Evolutionary conservation across 305 asterid species (phyloP), one percentile per base, ranked within the genome.

Genomic region (Ilex paraguariensis): DNA sequence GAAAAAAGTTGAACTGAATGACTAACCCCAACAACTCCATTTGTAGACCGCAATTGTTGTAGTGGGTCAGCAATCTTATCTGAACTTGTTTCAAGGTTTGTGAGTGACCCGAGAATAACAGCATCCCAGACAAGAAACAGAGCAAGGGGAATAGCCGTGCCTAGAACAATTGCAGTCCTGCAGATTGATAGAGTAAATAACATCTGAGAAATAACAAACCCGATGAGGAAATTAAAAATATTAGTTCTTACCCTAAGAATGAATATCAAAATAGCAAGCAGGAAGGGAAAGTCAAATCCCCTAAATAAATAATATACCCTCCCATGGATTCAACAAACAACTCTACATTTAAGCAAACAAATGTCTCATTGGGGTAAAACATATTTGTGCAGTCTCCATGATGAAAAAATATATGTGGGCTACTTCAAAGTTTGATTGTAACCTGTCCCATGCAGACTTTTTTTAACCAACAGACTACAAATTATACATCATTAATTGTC

Each of bases 91-190:
- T 66, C 92, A 57, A 82, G 70, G 67, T 77, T 36, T 44, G 82
- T 21, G 39, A 87, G 74, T 68, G 84, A 81, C 62, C 98, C 98
- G 64, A 91, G 96, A 71, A 91, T 87, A 56, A 89, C 98, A 7
- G 85, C 98, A 44, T 91, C 77, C 98, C 98, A 91, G 57, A 88
- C 82, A 62, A 91, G 92, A 77, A 91, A 91, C 4, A 91, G 79
- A 63, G 75, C 82, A 28, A 91, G 94, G 8, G 98, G 98, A 75
- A 88, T 88, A 62, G 88, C 89, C 50, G 93, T 85, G 64, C 98
- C 98, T 7, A 80, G 69, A 78, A 88, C 82, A 50, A 91, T 84
- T 54, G 97, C 92, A 46, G 84, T 87, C 93, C 98, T 87, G 79
- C 70, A 74, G 56, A 45, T 45, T 45, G 50, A 2, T 45, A 45